Base-by-base conservation (phyloP, 345 rosid genomes). In the Citrus cavaleriei region DNA sequence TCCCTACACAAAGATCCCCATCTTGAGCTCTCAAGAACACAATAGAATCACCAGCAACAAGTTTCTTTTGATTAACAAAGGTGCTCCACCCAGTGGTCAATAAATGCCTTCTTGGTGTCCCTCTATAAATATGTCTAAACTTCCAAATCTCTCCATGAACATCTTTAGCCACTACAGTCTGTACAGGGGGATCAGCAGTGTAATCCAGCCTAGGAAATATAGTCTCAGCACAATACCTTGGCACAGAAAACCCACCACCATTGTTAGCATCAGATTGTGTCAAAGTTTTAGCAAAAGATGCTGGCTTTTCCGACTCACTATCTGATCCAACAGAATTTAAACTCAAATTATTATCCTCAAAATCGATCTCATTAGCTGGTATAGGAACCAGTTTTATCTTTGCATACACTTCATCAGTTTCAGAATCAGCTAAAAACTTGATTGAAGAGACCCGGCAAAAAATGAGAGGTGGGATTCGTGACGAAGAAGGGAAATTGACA, bases 181-280 rank as follows among this genome's bases (percentile, higher is more conserved):
- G 99, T 4, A 93, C 97, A 0, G 99, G 99, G 27, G 99, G 99
- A 79, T 92, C 96, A 24, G 88, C 92, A 27, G 89, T 78, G 82
- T 93, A 93, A 78, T 95, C 98, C 77, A 95, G 83, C 70, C 89
- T 81, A 1, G 98, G 99, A 76, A 95, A 95, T 78, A 95, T 95
- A 28, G 98, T 93, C 83, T 95, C 98, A 0, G 99, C 99, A 64
- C 99, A 95, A 80, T 95, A 95, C 55, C 99, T 90, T 0, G 99
- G 99, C 16, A 95, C 99, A 3, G 99, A 95, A 83, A 95, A 95
- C 5, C 99, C 99, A 9, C 99, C 99, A 19, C 99, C 99, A 81
- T 95, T 95, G 82, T 95, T 95, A 6, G 99, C 99, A 81, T 95
- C 99, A 22, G 99, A 95, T 77, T 95, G 96, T 24, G 98, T 95